These are phyloP conservation scores for Mercurialis annua DNA, from an alignment of 345 rosid species.

Conservation along the genomic window DNA sequence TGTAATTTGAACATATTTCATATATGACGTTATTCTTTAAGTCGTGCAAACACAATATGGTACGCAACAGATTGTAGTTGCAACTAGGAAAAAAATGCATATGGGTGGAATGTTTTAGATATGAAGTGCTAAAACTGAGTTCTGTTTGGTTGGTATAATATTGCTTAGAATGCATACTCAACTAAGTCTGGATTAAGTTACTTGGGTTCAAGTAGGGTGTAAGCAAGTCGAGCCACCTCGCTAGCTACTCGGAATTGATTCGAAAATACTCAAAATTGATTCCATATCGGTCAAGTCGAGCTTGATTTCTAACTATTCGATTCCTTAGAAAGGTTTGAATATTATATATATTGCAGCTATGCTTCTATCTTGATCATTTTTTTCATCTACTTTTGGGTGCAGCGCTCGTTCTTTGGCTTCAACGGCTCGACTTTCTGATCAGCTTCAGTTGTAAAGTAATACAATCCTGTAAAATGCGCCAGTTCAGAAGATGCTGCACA, in stretches of 20 bases:
- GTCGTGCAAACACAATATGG: too few relatives aligned
- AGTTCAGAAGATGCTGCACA: not conserved
- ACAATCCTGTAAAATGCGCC: not conserved
- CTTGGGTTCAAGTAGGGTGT: not conserved
- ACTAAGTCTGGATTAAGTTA: too few relatives aligned
- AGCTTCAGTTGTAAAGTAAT: constrained; percentile 1
- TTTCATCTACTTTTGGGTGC: not conserved
- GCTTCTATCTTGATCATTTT: not conserved
- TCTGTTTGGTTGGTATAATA: not conserved
- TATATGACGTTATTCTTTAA: too few relatives aligned
- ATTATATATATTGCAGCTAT: not conserved
- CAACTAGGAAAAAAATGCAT: too few relatives aligned
- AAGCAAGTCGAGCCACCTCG: too few relatives aligned
- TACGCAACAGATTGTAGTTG: not conserved
- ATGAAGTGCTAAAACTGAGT: not conserved
- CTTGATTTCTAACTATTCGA: not conserved
- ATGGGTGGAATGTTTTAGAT: too few relatives aligned
- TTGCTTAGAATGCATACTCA: not conserved
- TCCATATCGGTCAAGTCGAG: not conserved
- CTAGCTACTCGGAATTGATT: not conserved
- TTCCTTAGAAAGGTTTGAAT: too few relatives aligned
- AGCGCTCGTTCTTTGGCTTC: constrained; percentile 68
- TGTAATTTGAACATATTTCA: too few relatives aligned
- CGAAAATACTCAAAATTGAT: not conserved
- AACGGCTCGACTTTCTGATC: constrained; percentile 77